A percentile compares a stretch with the other conserved stretches of the same genome.
Evolutionary conservation across 768 basidiomycete genomes (phyloP).

Genomic region (Neoboletus magnificus): DNA sequence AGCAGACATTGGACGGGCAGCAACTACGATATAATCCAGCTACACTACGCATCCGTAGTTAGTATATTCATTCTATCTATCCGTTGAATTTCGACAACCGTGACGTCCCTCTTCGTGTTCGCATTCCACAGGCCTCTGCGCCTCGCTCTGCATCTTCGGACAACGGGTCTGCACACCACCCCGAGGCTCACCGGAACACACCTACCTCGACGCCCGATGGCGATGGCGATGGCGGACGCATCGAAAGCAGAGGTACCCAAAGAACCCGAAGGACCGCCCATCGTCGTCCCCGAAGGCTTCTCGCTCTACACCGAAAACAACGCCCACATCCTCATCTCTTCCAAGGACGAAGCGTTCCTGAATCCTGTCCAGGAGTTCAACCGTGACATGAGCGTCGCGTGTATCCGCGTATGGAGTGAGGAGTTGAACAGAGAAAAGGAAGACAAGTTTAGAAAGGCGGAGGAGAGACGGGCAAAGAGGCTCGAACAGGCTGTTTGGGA

Average conservation of each 20-base stretch:
- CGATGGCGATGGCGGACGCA: conserved; percentile 1
- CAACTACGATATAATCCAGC: no score
- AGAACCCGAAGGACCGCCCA: conserved; percentile 14
- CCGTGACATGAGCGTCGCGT: conserved; percentile 87
- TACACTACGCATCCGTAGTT: neutral
- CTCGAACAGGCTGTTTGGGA: conserved; percentile 36
- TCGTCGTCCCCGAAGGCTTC: conserved; percentile 67
- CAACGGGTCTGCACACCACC: neutral
- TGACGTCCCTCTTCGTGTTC: conserved; percentile 18
- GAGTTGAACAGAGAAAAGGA: conserved; percentile 60
- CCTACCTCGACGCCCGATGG: conserved; percentile 2
- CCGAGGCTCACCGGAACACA: neutral
- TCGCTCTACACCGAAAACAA: conserved; percentile 79
- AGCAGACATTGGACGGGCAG: no score
- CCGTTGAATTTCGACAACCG: conserved; percentile 1
- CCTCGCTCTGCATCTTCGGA: conserved; percentile 11
- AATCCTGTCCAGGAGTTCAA: conserved; percentile 99
- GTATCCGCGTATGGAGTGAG: conserved; percentile 88
- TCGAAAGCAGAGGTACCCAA: neutral
- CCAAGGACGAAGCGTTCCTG: conserved; percentile 80
- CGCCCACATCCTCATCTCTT: conserved; percentile 55
- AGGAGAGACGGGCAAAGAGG: conserved; percentile 46
- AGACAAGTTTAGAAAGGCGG: conserved; percentile 52
- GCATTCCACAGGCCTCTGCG: conserved; percentile 29
- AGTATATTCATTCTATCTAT: no score